Evolutionary conservation across 352 stramenopile genomes (phyloP).

Genomic region (Phytophthora boehmeriae): DNA sequence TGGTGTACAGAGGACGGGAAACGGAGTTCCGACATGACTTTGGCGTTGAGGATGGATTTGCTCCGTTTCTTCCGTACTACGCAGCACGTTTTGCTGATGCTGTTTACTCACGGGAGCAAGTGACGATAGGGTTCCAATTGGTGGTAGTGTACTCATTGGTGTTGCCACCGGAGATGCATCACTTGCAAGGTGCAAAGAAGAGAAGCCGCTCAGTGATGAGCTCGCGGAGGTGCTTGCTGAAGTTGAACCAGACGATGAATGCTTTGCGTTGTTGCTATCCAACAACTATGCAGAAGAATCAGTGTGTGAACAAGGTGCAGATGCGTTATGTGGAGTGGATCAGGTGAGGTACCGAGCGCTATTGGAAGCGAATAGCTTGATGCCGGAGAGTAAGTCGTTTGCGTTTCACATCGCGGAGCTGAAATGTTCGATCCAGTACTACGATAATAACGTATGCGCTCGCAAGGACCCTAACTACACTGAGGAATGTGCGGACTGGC

Average conservation of each 20-base stretch:
- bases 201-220: constrained; percentile 9
- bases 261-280: constrained; percentile 19
- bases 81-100: constrained; percentile 17
- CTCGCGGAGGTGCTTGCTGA: constrained; percentile 5
- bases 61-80: constrained; percentile 5
- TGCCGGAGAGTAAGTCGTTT: not conserved
- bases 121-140: constrained; percentile 17
- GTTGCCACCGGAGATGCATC: constrained; percentile 9
- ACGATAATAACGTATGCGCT: not conserved
- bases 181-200: constrained; percentile 10
- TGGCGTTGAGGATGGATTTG: constrained; percentile 1
- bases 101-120: constrained; percentile 2
- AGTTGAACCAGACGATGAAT: constrained; percentile 1
- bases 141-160: constrained; percentile 18
- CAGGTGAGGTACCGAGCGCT: constrained; percentile 9
- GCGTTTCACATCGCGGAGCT: constrained; percentile 19
- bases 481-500: constrained; percentile 3
- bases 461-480: not conserved
- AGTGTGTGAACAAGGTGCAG: not conserved
- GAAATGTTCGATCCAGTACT: not conserved
- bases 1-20: constrained; percentile 12
- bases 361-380: constrained; percentile 17
- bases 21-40: constrained; percentile 20
- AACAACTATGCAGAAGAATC: constrained; percentile 19
- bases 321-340: constrained; percentile 20